These are phyloP conservation scores for Leccinum sublutescens DNA, from an alignment of 768 basidiomycete genomes.

Conservation along the genomic window DNA sequence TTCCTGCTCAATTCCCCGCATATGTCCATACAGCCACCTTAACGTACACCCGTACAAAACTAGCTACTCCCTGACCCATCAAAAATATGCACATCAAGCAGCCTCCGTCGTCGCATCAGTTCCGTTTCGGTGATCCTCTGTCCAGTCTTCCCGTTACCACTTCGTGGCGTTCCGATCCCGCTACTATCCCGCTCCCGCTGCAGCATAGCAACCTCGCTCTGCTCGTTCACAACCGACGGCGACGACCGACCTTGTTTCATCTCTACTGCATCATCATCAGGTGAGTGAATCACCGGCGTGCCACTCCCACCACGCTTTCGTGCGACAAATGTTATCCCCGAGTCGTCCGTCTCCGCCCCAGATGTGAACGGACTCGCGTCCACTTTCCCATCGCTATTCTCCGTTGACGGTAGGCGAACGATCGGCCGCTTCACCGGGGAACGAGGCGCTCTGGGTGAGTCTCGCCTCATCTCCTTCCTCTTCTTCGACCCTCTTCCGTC, in stretches of 20 bases:
- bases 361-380: slow-evolving; percentile 37
- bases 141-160: slow-evolving; percentile 45
- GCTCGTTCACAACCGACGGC: slow-evolving; percentile 8
- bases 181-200: slow-evolving; percentile 30
- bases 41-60: slow-evolving; percentile 2
- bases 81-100: slow-evolving; percentile 74
- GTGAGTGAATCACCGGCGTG: slow-evolving; percentile 23
- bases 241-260: slow-evolving; percentile 20
- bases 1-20: background rate
- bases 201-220: slow-evolving; percentile 1
- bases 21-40: background rate
- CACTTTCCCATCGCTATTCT: slow-evolving; percentile 11
- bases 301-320: slow-evolving; percentile 42
- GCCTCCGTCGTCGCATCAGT: slow-evolving; percentile 71
- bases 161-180: slow-evolving; percentile 27
- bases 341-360: slow-evolving; percentile 69
- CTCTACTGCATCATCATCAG: slow-evolving; percentile 17
- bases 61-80: slow-evolving; percentile 18
- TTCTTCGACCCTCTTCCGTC: slow-evolving; percentile 22
- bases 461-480: slow-evolving; percentile 24
- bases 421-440: slow-evolving; percentile 24
- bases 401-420: background rate
- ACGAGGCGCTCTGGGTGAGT: slow-evolving; percentile 21
- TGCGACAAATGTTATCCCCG: slow-evolving; percentile 69
- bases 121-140: slow-evolving; percentile 77